Conservation (phyloP, 208 protist species). For the Trypanosoma congolense region DNA sequence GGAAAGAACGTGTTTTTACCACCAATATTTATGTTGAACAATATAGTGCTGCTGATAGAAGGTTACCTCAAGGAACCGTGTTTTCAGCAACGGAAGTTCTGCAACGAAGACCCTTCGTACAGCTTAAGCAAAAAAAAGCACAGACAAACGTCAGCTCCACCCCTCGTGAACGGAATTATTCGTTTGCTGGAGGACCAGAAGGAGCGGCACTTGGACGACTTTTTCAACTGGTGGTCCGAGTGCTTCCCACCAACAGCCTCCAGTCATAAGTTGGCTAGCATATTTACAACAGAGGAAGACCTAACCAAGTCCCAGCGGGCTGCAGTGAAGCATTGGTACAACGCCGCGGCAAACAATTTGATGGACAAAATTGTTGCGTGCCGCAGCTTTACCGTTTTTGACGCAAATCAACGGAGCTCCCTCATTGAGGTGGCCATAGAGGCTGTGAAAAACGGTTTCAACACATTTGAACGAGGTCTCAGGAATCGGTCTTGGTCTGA, state of each 20-base stretch:
- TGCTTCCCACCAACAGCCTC: slow-evolving; percentile 59
- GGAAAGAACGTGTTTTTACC: slow-evolving; percentile 22
- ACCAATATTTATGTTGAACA: slow-evolving; percentile 81
- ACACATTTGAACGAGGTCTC: slow-evolving; percentile 36
- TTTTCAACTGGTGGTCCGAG: slow-evolving; percentile 49
- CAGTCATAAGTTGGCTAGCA: slow-evolving; percentile 30
- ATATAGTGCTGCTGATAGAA: slow-evolving; percentile 61
- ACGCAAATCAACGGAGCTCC: slow-evolving; percentile 33
- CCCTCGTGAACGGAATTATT: slow-evolving; percentile 44
- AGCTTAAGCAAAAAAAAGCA: neutral
- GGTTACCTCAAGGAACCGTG: slow-evolving; percentile 66
- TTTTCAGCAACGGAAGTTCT: slow-evolving; percentile 42
- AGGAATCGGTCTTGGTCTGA: slow-evolving; percentile 57
- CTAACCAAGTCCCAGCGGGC: slow-evolving; percentile 65
- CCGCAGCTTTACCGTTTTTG: slow-evolving; percentile 50
- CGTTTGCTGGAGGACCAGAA: slow-evolving; percentile 48
- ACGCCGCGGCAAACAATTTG: slow-evolving; percentile 30
- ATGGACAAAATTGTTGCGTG: slow-evolving; percentile 45
- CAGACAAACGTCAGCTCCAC: slow-evolving; percentile 17
- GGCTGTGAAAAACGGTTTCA: slow-evolving; percentile 45
- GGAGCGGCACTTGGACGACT: slow-evolving; percentile 53
- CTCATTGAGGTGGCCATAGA: slow-evolving; percentile 58
- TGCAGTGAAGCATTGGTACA: slow-evolving; percentile 72
- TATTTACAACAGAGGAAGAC: slow-evolving; percentile 22
- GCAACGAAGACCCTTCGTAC: neutral